Conservation (phyloP, 1,284 basidiomycete species). For the Sanghuangporus sanghuang region DNA sequence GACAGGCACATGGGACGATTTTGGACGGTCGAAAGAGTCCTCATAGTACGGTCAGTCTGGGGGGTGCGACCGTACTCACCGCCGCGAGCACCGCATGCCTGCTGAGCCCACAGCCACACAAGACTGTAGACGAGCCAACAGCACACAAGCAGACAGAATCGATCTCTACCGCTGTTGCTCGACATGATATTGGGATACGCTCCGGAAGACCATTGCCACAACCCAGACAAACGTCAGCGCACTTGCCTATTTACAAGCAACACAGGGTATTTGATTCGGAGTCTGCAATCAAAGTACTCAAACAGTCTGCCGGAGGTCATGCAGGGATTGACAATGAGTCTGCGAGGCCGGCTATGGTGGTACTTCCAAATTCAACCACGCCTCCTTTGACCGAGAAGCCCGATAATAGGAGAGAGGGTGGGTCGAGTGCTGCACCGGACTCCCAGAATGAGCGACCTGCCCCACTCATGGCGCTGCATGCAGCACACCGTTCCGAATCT, state of each 20-base stretch:
- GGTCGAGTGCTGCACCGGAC: not conserved
- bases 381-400: not conserved
- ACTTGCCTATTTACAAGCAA: not conserved
- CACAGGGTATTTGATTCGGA: not conserved
- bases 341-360: not conserved
- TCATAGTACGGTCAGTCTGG: conserved; percentile 4
- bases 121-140: not conserved
- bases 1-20: not conserved
- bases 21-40: conserved; percentile 7
- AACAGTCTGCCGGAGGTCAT: not conserved
- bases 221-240: not conserved
- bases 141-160: not conserved
- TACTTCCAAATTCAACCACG: not conserved
- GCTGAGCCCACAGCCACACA: not conserved
- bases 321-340: not conserved
- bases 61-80: conserved; percentile 10
- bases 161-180: not conserved
- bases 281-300: not conserved
- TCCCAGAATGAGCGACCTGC: not conserved
- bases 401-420: not conserved
- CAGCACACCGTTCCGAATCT: conserved; percentile 1
- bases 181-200: not conserved
- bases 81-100: conserved; percentile 3
- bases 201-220: not conserved
- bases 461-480: not conserved